These are phyloP conservation scores for Allium fistulosum DNA, from an alignment of 106 monocot genomes.

Conservation along the genomic window DNA sequence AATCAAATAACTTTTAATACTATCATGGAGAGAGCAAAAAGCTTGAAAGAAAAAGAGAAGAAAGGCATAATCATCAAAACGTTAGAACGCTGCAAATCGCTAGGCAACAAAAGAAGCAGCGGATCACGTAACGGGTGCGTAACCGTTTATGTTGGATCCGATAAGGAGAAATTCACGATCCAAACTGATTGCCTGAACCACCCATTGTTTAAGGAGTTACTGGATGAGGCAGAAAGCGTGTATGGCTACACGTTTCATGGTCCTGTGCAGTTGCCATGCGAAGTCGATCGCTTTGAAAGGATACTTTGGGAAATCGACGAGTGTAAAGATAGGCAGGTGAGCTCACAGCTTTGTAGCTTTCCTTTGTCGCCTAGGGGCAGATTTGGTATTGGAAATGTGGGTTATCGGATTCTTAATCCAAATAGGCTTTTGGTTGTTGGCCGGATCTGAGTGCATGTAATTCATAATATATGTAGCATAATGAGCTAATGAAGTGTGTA, in stretches of 20 bases:
- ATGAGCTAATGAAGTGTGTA: too few relatives aligned
- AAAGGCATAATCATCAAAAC: constrained; percentile 6
- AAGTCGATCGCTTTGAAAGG: constrained; percentile 24
- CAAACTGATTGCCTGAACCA: constrained; percentile 45
- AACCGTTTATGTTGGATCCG: constrained; percentile 46
- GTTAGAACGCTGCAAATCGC: constrained; percentile 2
- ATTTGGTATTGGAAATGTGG: not conserved
- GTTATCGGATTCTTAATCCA: constrained; percentile 3
- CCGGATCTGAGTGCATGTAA: not conserved
- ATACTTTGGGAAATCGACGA: constrained; percentile 48
- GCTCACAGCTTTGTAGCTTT: constrained; percentile 12
- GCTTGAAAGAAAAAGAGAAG: constrained; percentile 1
- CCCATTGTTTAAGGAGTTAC: constrained; percentile 37
- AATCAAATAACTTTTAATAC: too few relatives aligned
- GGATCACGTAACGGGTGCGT: constrained; percentile 26
- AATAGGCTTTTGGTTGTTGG: constrained; percentile 1
- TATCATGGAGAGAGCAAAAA: not conserved
- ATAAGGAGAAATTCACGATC: constrained; percentile 39
- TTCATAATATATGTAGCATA: too few relatives aligned
- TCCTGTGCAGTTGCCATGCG: constrained; percentile 43
- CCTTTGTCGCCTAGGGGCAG: not conserved
- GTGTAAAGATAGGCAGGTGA: not conserved
- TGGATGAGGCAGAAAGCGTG: constrained; percentile 51
- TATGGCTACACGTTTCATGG: constrained; percentile 39
- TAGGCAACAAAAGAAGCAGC: constrained; percentile 2